These are phyloP conservation scores for Letharia lupina DNA, from an alignment of 495 filamentous ascomycete genomes.

Conservation along the genomic window DNA sequence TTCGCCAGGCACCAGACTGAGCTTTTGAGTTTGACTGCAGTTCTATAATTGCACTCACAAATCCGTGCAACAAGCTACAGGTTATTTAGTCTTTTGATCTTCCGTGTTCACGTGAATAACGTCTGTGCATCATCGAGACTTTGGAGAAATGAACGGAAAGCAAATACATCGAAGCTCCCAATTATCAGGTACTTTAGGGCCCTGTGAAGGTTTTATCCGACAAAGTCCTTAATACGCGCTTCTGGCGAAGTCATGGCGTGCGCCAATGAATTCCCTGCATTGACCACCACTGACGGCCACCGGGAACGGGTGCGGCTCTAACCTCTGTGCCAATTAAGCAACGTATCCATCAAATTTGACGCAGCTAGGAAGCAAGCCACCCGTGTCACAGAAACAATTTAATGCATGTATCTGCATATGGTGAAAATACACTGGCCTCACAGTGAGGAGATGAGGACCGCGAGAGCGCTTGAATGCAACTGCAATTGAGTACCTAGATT, in stretches of 20 bases:
- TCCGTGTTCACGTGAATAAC: background rate
- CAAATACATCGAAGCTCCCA: background rate
- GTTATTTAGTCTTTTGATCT: background rate
- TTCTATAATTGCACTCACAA: background rate
- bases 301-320: slow-evolving; percentile 7
- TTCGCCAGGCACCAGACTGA: background rate
- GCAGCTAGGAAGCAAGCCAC: slow-evolving; percentile 2
- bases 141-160: background rate
- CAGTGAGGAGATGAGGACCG: background rate
- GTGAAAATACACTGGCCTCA: background rate
- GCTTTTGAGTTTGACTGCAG: background rate
- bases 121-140: background rate
- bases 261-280: background rate
- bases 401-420: background rate
- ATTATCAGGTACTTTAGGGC: no score
- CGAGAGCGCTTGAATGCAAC: slow-evolving; percentile 4
- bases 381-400: background rate
- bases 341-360: background rate
- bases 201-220: background rate
- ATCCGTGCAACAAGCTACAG: background rate
- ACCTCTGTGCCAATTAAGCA: background rate
- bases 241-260: background rate
- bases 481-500: no score
- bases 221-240: background rate
- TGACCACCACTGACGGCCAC: background rate